Base-by-base conservation (phyloP, 2,329 filamentous ascomycete genomes). In the Colletotrichum musicola region DNA sequence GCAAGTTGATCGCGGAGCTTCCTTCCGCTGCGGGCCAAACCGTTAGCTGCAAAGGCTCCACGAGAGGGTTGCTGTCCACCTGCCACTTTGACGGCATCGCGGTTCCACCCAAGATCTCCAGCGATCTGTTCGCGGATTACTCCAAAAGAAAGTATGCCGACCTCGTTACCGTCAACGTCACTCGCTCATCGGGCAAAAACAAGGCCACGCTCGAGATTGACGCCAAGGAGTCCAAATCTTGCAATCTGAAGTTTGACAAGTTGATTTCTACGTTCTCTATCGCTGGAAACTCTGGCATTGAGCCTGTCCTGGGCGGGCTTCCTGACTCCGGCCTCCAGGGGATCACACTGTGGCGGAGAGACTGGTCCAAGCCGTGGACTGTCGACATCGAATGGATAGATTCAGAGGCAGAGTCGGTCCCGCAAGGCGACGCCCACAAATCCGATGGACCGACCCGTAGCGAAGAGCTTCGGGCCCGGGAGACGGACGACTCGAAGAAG, bases 291-390 rank as follows among this genome's bases (percentile, higher is more conserved):
- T 83, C 83, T 1, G 79, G 84, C 25, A 86, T 87, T 71, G 88
- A 93, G 75, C 81, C 85, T 25, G 88, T 92, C 51, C 93, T 94
- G 77, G 87, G 90, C 18, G 82, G 86, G 50, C 86, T 89, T 6
- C 87, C 89, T 1, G 83, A 88, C 7, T 84, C 85, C 13, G 93
- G 92, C 1, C 85, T 92, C 64, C 85, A 84, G 49, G 88, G 91
- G 69, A 85, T 97, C 61, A 88, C 91, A 67, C 85, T 98, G 12
- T 98, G 95, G 92, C 92, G 93, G 72, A 87, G 96, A 40, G 88
- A 90, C 42, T 97, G 93, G 91, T 86, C 89, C 55, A 88, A 89
- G 30, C 86, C 86, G 3, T 98, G 95, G 93, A 86, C 86, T 16
- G 90, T 97, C 18, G 89, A 93, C 73, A 85, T 96, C 2, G 84